Base-by-base conservation (phyloP, 495 filamentous ascomycete genomes). In the Neurospora sp. region DNA sequence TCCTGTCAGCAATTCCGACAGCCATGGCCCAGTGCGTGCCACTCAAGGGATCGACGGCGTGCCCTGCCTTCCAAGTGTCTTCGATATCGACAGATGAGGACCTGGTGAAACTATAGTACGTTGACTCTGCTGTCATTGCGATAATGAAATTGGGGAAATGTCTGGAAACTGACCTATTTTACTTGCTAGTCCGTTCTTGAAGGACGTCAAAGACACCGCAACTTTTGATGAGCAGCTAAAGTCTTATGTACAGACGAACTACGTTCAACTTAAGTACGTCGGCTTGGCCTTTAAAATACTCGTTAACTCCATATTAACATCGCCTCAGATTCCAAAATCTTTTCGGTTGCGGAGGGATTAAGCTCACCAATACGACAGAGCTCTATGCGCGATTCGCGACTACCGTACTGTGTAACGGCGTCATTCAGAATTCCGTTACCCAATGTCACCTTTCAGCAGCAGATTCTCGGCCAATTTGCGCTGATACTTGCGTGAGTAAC, bases 371-470 rank as follows among this genome's bases (percentile, higher is more conserved):
- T 76, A 91, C 93, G n/a, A 90, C 88, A 71, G 86, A 91, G 76
- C 88, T 93, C 77, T 99, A 99, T 83, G 96, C 96, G 31, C 91
- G 94, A 77, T 99, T 94, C 82, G 97, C 94, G 14, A 95, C 89
- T 69, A 95, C 92, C 76, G 89, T 94, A 79, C 87, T 99, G 75
- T 99, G 96, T 88, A 98, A 94, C 86, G 89, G 92, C 73, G 92
- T 99, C 80, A 88, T 99, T 71, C 96, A 98, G 82, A 94, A 93
- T 78, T 99, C 96, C 35, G 90, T 91, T 75, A 73, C 78, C n/a
- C 80, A 85, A 42, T 98, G 96, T 82, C 79, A 83, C 18, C 83
- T 97, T 41, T 88, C 90, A 2, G 78, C 83, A 7, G 81, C 85
- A 68, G 81, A 91, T 40, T 89, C 92, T 6, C 83, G 85, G 61